Evolutionary conservation across 1,284 basidiomycete species (phyloP).

Genomic region (Leccinum subspadiceum): DNA sequence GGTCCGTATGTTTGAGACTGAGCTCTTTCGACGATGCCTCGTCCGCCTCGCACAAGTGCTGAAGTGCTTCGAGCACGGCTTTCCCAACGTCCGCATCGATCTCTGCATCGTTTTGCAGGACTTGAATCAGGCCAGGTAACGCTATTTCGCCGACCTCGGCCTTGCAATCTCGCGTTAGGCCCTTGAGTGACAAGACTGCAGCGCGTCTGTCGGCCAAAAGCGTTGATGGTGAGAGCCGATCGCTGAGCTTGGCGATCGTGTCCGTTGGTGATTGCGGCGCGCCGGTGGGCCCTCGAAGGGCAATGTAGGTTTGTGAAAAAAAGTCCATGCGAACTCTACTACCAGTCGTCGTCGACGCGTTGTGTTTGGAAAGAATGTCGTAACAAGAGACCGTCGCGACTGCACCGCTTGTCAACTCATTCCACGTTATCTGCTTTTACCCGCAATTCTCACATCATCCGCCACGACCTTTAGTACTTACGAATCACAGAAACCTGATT

Average conservation of each 20-base stretch:
- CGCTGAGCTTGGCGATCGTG: constrained; percentile 85
- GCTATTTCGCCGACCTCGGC: constrained; percentile 80
- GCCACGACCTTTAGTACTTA: background rate
- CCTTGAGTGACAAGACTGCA: constrained; percentile 89
- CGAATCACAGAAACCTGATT: background rate
- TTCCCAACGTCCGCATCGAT: constrained; percentile 89
- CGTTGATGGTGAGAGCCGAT: constrained; percentile 83
- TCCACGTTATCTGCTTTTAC: background rate
- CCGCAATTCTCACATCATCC: background rate
- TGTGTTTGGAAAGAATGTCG: background rate
- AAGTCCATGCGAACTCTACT: constrained; percentile 60
- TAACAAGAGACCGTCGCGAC: background rate
- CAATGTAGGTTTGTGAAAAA: constrained; percentile 76
- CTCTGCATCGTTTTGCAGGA: constrained; percentile 83
- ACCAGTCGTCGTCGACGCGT: background rate
- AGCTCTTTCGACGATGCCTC: constrained; percentile 54
- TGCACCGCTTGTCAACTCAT: background rate
- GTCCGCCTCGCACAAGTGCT: constrained; percentile 71
- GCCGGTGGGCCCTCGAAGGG: constrained; percentile 73
- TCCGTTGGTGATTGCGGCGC: constrained; percentile 80
- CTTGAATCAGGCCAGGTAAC: constrained; percentile 74
- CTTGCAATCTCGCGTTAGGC: constrained; percentile 88
- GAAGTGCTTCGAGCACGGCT: constrained; percentile 85
- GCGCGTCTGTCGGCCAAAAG: constrained; percentile 89
- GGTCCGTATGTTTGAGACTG: constrained; percentile 72